Base-by-base conservation (phyloP, 345 rosid species). In the Acer negundo region DNA sequence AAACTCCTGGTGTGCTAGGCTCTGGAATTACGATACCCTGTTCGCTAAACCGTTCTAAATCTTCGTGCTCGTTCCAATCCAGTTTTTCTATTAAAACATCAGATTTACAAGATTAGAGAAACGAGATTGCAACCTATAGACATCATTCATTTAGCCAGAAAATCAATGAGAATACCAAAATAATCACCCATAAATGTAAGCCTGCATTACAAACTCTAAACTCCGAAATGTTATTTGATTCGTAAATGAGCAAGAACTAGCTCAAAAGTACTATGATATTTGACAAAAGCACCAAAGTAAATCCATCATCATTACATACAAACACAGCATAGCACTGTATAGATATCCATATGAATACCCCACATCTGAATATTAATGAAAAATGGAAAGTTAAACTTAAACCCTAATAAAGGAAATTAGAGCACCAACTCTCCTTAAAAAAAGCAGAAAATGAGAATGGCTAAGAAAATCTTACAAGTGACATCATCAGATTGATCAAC, bases 401-500 rank as follows among this genome's bases (percentile, higher is more conserved):
- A 10, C 12, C 49, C 49, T 46, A 46, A 8, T 10, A 46, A 46
- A 46, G 49, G 49, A 46, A 46, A 10, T 46, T 9, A 44, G 10
- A 44, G 47, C 44, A 44, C 47, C 47, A 44, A 12, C 47, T 44
- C 47, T 46, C 49, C 12, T 62, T 59, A 20, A 73, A 17, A 56
- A 76, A 42, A 7, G 46, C 8, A 42, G n/a, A 62, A 38, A 44
- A 28, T 24, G 6, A 55, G 12, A 28, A n/a, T n/a, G 28, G 67
- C 0, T 55, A 66, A 17, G 13, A 13, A 7, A 31, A 1, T 80
- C 97, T 90, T 80, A 93, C 98, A 95, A 24, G 97, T 82, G 78
- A 91, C 98, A 78, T 95, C 92, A 38, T 85, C 80, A 23, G 97
- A 91, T 78, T 89, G 85, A 78, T 94, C 98, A 42, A 93, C 90